Percentiles rank a stretch among this genome's conserved stretches.
phyloP scores from a whole-genome alignment of 768 basidiomycete genomes.

The Pleurotus cornucopiae region DNA sequence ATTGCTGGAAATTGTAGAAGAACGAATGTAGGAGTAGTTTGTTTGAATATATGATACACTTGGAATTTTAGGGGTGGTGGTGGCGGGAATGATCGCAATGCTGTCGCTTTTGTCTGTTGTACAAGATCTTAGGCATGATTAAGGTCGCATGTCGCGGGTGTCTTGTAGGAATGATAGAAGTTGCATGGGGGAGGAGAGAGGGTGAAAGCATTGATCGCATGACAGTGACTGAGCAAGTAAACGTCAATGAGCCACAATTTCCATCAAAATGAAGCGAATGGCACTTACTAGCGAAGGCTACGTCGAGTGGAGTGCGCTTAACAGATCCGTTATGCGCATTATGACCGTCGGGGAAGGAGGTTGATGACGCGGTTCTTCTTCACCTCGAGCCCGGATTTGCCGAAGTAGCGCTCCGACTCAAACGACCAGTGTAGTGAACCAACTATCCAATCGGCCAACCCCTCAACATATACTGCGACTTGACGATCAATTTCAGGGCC shows the following conservation, averaged over 20 bases:
- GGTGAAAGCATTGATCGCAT: neutral
- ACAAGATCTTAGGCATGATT: slow-evolving; percentile 4
- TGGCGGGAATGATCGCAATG: neutral
- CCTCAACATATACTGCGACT: slow-evolving; percentile 34
- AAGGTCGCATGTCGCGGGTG: neutral
- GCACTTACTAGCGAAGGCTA: neutral
- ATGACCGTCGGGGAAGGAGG: slow-evolving; percentile 14
- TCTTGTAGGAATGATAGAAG: neutral
- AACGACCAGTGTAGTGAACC: slow-evolving; percentile 45
- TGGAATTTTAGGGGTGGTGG: neutral
- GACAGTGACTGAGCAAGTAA: neutral
- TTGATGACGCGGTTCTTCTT: slow-evolving; percentile 16
- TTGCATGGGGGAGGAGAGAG: neutral
- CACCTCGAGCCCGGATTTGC: slow-evolving; percentile 15
- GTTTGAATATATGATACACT: slow-evolving; percentile 6
- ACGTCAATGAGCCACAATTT: slow-evolving; percentile 5
- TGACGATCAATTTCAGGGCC: slow-evolving; percentile 34
- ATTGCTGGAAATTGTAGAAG: neutral
- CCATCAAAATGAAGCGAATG: neutral
- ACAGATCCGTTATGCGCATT: neutral
- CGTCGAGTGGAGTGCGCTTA: neutral
- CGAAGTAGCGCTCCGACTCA: slow-evolving; percentile 41
- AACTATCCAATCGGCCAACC: slow-evolving; percentile 42
- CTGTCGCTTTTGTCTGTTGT: neutral
- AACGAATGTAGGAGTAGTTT: neutral